Conservation (phyloP, 805 yeast species). For the Kodamaea sagamina region DNA sequence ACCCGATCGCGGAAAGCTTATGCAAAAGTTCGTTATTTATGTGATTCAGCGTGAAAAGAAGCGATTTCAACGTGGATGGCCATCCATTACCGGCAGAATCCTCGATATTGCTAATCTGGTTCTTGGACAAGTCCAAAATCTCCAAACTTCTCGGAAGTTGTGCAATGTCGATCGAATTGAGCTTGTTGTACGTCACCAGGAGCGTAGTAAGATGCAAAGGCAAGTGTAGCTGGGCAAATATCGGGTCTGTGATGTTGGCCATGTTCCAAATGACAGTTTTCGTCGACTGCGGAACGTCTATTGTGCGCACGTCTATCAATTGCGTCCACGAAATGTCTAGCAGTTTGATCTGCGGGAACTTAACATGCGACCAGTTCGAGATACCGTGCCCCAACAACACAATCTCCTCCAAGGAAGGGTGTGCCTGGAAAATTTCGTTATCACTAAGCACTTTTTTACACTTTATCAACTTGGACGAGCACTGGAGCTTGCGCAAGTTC, state of each 20-base stretch:
- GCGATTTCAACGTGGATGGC: slow-evolving; percentile 29
- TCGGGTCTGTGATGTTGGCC: slow-evolving; percentile 22
- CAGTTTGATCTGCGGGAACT: slow-evolving; percentile 30
- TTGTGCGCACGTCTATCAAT: slow-evolving; percentile 23
- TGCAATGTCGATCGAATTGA: slow-evolving; percentile 24
- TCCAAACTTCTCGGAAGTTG: slow-evolving; percentile 31
- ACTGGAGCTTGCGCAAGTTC: slow-evolving; percentile 33
- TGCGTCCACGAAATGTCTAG: slow-evolving; percentile 41
- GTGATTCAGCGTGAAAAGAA: slow-evolving; percentile 25
- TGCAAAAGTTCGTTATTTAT: slow-evolving; percentile 21
- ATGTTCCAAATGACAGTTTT: slow-evolving; percentile 35
- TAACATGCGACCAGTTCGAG: slow-evolving; percentile 28
- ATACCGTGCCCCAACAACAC: slow-evolving; percentile 37
- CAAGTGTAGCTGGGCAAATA: slow-evolving; percentile 15
- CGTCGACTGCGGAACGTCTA: slow-evolving; percentile 25
- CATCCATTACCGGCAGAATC: slow-evolving; percentile 18
- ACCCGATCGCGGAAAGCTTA: slow-evolving; percentile 20
- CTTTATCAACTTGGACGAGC: slow-evolving; percentile 24
- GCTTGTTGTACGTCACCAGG: slow-evolving; percentile 35
- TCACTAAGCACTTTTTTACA: slow-evolving; percentile 9
- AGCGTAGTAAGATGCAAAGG: slow-evolving; percentile 29
- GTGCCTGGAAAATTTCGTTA: slow-evolving; percentile 5
- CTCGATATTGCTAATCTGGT: slow-evolving; percentile 19
- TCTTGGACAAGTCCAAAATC: slow-evolving; percentile 32
- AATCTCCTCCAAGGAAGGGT: slow-evolving; percentile 24